These are phyloP conservation scores for Lupinus albus DNA, from an alignment of 306 rosid genomes.

Conservation along the genomic window DNA sequence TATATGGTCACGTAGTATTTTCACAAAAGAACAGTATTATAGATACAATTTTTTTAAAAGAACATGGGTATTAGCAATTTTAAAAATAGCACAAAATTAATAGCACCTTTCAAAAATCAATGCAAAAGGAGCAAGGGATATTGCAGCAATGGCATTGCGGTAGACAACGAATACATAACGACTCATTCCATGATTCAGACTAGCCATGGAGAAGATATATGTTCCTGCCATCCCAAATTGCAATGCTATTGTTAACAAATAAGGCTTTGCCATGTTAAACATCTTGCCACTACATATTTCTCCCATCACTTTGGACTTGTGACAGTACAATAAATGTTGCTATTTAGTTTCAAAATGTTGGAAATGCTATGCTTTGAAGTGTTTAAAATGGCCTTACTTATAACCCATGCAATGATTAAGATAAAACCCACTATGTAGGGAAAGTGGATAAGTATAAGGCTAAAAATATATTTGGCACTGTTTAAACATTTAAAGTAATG, in stretches of 20 bases:
- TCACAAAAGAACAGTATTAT: not conserved
- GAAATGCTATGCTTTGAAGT: not conserved
- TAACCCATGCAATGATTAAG: conserved; percentile 16
- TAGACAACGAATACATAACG: conserved; percentile 68
- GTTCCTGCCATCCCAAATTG: conserved; percentile 71
- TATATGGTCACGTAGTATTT: not conserved
- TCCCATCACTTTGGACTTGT: not conserved
- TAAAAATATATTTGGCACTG: not conserved
- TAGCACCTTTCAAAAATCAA: too few species aligned
- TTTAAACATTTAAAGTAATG: conserved; percentile 31
- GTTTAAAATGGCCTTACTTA: conserved; percentile 29
- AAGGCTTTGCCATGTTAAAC: conserved; percentile 57
- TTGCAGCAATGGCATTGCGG: conserved; percentile 50
- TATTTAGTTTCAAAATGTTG: not conserved
- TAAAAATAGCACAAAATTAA: too few species aligned
- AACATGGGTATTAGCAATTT: too few species aligned
- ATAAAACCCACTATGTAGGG: conserved; percentile 40
- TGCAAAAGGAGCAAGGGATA: too few species aligned
- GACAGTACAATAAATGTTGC: not conserved
- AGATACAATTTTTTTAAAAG: not conserved
- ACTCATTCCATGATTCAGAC: conserved; percentile 65
- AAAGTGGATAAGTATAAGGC: conserved; percentile 27
- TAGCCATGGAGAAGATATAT: conserved; percentile 57
- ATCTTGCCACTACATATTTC: not conserved
- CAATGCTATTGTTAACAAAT: conserved; percentile 57